phyloP scores from a whole-genome alignment of 2,329 filamentous ascomycete genomes.

The Aspergillus piperis region DNA sequence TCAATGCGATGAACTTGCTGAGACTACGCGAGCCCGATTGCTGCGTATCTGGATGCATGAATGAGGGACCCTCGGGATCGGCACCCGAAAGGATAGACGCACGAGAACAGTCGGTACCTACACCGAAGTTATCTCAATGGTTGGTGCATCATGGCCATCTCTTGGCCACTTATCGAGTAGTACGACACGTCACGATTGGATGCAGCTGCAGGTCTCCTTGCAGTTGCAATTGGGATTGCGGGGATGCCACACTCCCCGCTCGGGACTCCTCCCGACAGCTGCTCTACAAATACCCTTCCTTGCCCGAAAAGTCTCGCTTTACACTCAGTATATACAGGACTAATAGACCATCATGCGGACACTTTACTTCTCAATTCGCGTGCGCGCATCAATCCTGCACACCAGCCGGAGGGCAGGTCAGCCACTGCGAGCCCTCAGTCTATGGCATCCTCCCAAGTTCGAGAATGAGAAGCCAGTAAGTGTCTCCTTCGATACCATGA shows the following conservation, averaged over 20 bases:
- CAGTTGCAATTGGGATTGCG: not conserved
- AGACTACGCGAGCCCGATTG: too few species aligned
- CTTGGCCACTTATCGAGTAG: not conserved
- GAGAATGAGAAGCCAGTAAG: conserved; percentile 29
- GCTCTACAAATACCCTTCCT: not conserved
- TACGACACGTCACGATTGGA: conserved; percentile 1
- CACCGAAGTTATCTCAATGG: not conserved
- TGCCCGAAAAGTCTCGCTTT: not conserved
- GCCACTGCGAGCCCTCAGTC: conserved; percentile 3
- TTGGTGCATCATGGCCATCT: not conserved
- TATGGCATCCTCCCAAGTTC: conserved; percentile 26
- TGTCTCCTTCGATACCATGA: too few species aligned
- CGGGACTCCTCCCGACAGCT: not conserved
- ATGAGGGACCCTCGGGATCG: conserved; percentile 12
- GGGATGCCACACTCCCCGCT: not conserved
- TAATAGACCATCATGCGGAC: not conserved
- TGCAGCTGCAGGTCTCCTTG: not conserved
- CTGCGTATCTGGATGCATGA: not conserved
- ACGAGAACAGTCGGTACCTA: not conserved
- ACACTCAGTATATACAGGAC: not conserved
- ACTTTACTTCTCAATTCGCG: not conserved
- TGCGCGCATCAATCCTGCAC: not conserved
- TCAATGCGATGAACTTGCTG: too few species aligned
- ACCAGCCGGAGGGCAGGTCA: not conserved
- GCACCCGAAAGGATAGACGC: conserved; percentile 6